Evolutionary conservation across 129 eudicot genomes (phyloP).

Genomic region (Erigeron canadensis): DNA sequence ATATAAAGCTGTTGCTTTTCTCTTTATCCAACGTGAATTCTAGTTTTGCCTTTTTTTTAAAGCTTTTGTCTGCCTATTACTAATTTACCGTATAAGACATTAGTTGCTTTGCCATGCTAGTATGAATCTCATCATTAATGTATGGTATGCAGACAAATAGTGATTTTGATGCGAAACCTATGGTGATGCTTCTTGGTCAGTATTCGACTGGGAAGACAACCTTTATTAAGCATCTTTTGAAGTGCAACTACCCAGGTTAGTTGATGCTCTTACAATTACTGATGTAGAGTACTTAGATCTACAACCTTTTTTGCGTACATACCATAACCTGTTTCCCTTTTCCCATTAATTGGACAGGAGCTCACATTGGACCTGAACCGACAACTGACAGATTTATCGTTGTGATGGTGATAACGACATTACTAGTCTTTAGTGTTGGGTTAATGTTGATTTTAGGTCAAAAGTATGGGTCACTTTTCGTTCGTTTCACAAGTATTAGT

Average conservation of each 20-base stretch:
- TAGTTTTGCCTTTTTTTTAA: no score
- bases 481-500: no score
- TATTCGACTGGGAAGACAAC: slow-evolving; percentile 98
- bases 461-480: no score
- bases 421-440: no score
- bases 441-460: no score
- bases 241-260: slow-evolving; percentile 77
- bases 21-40: no score
- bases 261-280: not conserved
- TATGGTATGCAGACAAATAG: slow-evolving; percentile 53
- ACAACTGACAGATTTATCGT: slow-evolving; percentile 92
- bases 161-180: slow-evolving; percentile 88
- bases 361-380: slow-evolving; percentile 99
- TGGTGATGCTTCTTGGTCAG: slow-evolving; percentile 98
- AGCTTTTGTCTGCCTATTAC: not conserved
- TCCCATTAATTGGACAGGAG: slow-evolving; percentile 50
- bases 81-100: not conserved
- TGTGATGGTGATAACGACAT: slow-evolving; percentile 61
- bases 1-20: not conserved
- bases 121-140: not conserved
- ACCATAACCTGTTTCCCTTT: not conserved
- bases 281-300: not conserved
- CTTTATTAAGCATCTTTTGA: slow-evolving; percentile 79
- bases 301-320: not conserved
- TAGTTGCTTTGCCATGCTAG: not conserved